Percentiles rank a stretch among this genome's conserved stretches.
Evolutionary conservation across 495 filamentous ascomycete genomes (phyloP).

Genomic region (Aspergillus leporis): DNA sequence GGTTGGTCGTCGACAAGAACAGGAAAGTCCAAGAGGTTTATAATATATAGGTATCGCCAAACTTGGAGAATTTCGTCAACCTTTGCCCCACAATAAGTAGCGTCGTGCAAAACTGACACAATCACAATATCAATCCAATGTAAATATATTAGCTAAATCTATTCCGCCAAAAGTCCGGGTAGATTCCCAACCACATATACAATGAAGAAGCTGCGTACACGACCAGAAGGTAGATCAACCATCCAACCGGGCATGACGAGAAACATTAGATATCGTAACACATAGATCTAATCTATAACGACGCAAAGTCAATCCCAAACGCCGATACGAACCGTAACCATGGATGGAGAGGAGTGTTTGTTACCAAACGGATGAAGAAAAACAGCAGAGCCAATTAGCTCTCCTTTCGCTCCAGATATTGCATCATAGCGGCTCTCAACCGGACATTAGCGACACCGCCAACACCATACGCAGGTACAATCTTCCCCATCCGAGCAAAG

Average conservation of each 20-base stretch:
- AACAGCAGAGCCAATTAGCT: not conserved
- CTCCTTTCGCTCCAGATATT: conserved; percentile 39
- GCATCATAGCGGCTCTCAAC: conserved; percentile 63
- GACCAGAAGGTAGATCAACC: not conserved
- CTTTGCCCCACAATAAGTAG: not conserved
- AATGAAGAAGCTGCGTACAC: not conserved
- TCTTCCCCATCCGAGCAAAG: conserved; percentile 81
- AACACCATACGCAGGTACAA: conserved; percentile 91
- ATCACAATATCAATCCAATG: not conserved
- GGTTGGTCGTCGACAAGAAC: conserved; percentile 68
- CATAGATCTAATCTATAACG: conserved; percentile 3
- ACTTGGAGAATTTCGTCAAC: not conserved
- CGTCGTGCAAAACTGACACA: too few relatives aligned
- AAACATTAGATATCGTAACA: not conserved
- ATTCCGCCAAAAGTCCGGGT: not conserved
- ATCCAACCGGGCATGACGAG: not conserved
- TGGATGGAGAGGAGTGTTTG: conserved; percentile 1
- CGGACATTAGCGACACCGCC: conserved; percentile 86
- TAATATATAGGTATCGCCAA: conserved; percentile 40
- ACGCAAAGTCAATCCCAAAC: not conserved
- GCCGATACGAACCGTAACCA: not conserved
- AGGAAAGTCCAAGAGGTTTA: conserved; percentile 61
- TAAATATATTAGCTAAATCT: not conserved
- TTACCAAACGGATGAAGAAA: not conserved
- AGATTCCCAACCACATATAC: conserved; percentile 3